Percentiles rank a stretch among this genome's conserved stretches.
These are phyloP conservation scores for Penicillium egyptiacum DNA, from an alignment of 495 filamentous ascomycete genomes.

Conservation along the genomic window DNA sequence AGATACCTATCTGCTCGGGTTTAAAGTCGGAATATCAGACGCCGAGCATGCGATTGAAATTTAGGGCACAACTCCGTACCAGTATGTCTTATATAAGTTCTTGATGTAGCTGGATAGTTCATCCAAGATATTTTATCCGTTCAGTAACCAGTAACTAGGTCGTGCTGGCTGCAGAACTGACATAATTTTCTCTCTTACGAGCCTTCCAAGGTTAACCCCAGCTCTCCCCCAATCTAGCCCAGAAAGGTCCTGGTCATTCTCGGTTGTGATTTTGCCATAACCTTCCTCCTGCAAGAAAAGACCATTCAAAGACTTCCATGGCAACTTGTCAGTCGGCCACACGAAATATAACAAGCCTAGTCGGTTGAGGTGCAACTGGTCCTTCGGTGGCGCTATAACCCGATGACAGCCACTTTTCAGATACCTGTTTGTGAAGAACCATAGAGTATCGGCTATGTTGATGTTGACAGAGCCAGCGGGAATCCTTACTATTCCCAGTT, in stretches of 20 bases:
- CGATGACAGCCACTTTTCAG: slow-evolving; percentile 49
- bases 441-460: slow-evolving; percentile 49
- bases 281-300: slow-evolving; percentile 18
- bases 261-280: slow-evolving; percentile 5
- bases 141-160: background rate
- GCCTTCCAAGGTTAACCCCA: slow-evolving; percentile 7
- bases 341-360: slow-evolving; percentile 50
- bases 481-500: slow-evolving; percentile 27
- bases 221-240: slow-evolving; percentile 11
- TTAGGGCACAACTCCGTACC: too few relatives aligned
- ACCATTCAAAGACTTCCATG: slow-evolving; percentile 20
- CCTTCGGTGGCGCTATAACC: slow-evolving; percentile 45
- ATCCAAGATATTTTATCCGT: too few relatives aligned
- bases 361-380: slow-evolving; percentile 47
- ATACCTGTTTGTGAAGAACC: slow-evolving; percentile 42
- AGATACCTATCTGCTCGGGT: too few relatives aligned
- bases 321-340: slow-evolving; percentile 32
- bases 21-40: too few relatives aligned
- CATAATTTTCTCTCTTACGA: slow-evolving; percentile 6
- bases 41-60: too few relatives aligned
- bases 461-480: slow-evolving; percentile 38
- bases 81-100: too few relatives aligned
- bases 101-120: too few relatives aligned
- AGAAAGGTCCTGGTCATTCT: slow-evolving; percentile 12
- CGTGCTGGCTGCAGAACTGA: slow-evolving; percentile 4